Base-by-base conservation (phyloP, 2,329 filamentous ascomycete species). In the Juglanconis oblonga region DNA sequence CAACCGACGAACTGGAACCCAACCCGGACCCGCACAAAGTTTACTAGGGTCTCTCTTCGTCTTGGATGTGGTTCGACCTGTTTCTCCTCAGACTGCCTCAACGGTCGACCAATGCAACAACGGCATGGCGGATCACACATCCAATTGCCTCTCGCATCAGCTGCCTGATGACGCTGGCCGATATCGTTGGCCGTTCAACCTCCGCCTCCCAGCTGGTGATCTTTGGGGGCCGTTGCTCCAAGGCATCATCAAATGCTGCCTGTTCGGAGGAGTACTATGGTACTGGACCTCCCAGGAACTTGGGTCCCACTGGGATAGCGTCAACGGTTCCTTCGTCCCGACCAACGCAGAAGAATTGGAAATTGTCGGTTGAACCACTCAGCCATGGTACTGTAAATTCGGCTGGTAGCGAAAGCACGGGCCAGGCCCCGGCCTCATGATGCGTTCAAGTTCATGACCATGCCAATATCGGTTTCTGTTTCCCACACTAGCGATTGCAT, bases 1-100 rank as follows among this genome's bases (percentile, higher is more conserved):
- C 55, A 59, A 36, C 59, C 49, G 62, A 56, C 62, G 55, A 64
- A 64, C 62, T 64, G 62, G 62, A 64, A 62, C 29, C 42, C 55
- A 57, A 59, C 47, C 62, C 59, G 59, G 59, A 38, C 56, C 56
- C 32, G 62, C 45, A 47, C 32, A 42, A 14, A 53, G 49, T 50
- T 44, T 52, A 29, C 54, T 29, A 35, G 49, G 55, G 57, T 51
- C 38, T 45, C 44, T 47, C 38, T 38, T 47, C 52, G 54, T 33
- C 52, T 33, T 56, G 58, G 31, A 33, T 50, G 47, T 62, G 59
- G 51, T 53, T 47, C 57, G 56, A 58, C 31, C 33, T 32, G 52
- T 40, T n/a, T 47, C 42, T 29, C 49, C n/a, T 53, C 40, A 49
- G 44, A 29, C 36, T 29, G 50, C 44, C 53, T 52, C 40, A 38